Base-by-base conservation (phyloP, 805 yeast species). In the Schwanniomyces occidentalis region DNA sequence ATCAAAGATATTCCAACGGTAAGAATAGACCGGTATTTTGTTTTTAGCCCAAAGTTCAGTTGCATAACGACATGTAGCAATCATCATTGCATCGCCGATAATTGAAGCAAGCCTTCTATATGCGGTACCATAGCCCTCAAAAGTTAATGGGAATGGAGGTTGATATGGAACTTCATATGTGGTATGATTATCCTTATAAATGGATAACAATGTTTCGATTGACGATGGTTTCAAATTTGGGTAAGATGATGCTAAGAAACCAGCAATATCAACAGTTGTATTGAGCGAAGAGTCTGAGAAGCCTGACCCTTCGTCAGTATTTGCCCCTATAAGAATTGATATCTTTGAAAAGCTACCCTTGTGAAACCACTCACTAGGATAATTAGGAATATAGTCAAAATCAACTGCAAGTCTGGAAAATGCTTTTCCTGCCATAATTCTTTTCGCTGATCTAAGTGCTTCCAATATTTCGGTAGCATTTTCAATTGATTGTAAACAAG, bases 251-350 rank as follows among this genome's bases (percentile, higher is more conserved):
- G 20, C 12, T 15, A 31, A 17, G 15, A 24, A 31, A 8, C 15
- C 29, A 12, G 12, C 24, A n/a, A 24, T 18, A 6, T 31, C 23
- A 12, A 16, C 29, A 10, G 3, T 13, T 6, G 5, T 31, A 16
- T 27, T 16, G 3, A 27, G 3, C 3, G 15, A 9, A 8, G 9
- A 7, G 17, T 16, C n/a, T 6, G 28, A 9, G 15, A 31, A 31
- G 8, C 23, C 10, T 10, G 34, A 24, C n/a, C 34, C 34, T 24
- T 31, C 34, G 9, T 20, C 34, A 12, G 29, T 24, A 17, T 31
- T 31, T n/a, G 34, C 25, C 16, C 34, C 34, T 17, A 31, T 31
- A 9, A 31, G 23, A 20, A 31, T 31, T 17, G 34, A 29, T 10
- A 31, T 20, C 2, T 31, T 12, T n/a, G 34, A 16, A 17, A 31